Base-by-base conservation (phyloP, 108 stramenopile genomes). In the Cyclotella kingstonii region DNA sequence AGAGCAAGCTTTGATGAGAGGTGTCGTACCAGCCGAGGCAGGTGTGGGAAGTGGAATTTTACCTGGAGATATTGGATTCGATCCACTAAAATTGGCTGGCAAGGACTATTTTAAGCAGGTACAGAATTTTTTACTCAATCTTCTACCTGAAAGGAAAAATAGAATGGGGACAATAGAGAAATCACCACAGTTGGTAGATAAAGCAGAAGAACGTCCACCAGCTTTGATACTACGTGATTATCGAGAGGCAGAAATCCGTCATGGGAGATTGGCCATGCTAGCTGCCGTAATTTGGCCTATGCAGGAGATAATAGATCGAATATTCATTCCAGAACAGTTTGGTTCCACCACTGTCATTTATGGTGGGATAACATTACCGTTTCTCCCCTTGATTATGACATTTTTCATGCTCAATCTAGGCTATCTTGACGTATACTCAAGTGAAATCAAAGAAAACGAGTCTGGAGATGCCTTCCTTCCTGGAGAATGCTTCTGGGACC, bases 401-500 rank as follows among this genome's bases (percentile, higher is more conserved):
- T 69, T 78, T 7, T 46, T 86, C 45, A 88, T 93, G 88, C 63
- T 93, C 59, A 72, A 85, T 26, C 52, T 93, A 54, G 91, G 91
- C 9, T 93, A 93, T 62, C 56, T 91, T 26, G 93, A 94, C 50
- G 82, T 94, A 31, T 89, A 87, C 43, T 79, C 86, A 0, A 74
- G 72, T 15, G 82, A 72, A 7, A 84, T 91, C 19, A 86, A 89
- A 70, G 84, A 85, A 68, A 81, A 87, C 34, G 75, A 74, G 28
- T 68, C 81, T 40, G 89, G 89, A 14, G 89, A 89, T 60, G 93
- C 89, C 19, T 94, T 82, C 66, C 62, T 89, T 46, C 89, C 89
- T 2, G 93, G 89, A 0, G 89, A 94, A 72, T 94, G 87, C 45
- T 89, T 90, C 55, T 94, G 89, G 89, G 93, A 94, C 70, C 93